These are phyloP conservation scores for Monosporascus sp. DNA, from an alignment of 2,329 filamentous ascomycete species.

Conservation along the genomic window DNA sequence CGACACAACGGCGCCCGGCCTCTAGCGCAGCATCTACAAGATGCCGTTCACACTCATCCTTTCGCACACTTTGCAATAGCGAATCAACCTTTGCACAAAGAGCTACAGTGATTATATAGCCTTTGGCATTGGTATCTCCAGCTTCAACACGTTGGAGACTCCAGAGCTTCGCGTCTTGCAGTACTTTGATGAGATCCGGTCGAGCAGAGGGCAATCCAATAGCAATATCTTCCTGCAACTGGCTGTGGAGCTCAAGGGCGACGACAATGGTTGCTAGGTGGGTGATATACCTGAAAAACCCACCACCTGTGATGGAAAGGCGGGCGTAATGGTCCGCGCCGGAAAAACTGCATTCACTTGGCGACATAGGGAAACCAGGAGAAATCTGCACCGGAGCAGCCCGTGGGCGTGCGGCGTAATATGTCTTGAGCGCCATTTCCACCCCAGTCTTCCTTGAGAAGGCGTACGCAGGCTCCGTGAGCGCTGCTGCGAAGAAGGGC, in stretches of 20 bases:
- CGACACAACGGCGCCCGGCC: conserved; percentile 26
- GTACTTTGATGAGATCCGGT: conserved; percentile 34
- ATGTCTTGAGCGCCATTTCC: conserved; percentile 43
- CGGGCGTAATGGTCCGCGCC: conserved; percentile 30
- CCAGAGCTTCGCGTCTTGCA: conserved; percentile 38
- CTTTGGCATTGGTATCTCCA: conserved; percentile 52
- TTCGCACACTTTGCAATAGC: conserved; percentile 28
- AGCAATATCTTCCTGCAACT: conserved; percentile 35
- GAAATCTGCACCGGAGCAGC: conserved; percentile 9
- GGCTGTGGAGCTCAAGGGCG: conserved; percentile 33
- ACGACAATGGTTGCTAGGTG: conserved; percentile 32
- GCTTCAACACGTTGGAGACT: conserved; percentile 32
- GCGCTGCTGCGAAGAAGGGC: conserved; percentile 38
- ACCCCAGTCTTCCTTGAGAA: conserved; percentile 44
- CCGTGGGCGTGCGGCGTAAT: conserved; percentile 31
- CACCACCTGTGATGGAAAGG: conserved; percentile 31
- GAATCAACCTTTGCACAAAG: conserved; percentile 37
- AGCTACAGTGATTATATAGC: conserved; percentile 36
- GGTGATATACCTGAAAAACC: conserved; percentile 33
- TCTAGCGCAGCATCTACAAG: conserved; percentile 34
- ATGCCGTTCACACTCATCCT: conserved; percentile 26
- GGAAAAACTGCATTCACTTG: conserved; percentile 1
- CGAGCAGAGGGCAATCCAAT: conserved; percentile 29
- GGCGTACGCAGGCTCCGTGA: conserved; percentile 39
- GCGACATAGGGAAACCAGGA: conserved; percentile 2